Evolutionary conservation across 176 grass and related monocot genomes (phyloP), one percentile per base, ranked within the genome.

Genomic region (Aegilops umbellulata): DNA sequence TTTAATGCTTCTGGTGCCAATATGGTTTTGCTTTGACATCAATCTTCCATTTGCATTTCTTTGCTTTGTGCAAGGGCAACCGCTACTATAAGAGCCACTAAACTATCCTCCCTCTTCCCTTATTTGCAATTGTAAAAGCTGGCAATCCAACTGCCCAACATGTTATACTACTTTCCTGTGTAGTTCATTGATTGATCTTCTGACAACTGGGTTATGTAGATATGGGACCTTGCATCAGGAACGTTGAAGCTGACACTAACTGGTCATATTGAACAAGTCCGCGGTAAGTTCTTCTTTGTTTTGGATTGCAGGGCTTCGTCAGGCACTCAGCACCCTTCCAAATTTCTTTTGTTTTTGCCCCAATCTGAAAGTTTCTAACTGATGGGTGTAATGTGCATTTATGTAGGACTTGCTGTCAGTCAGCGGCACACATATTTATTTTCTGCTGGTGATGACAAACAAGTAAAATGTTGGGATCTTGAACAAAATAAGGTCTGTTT

Each of bases 381-480:
- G n/a, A 84, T 67, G 46, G 70, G 69, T 87, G 36, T 65, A 81
- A 69, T 70, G 5, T 19, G 29, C 36, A 34, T 84, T 90, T 53
- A 66, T 84, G 70, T 90, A 99, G 97, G 97, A 66, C 94, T 99
- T 93, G 97, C 94, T 62, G 97, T 96, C 84, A 96, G 94, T 86
- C 92, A 96, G 60, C 82, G 84, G 8, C 94, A 99, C 55, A 99
- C 97, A 22, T 99, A 99, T 84, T 87, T 99, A 81, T 99, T 99
- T 91, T 99, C 97, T 69, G 97, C 97, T 91, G 97, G 97, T 76
- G 97, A 96, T 92, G 97, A 99, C 80, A 99, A 99, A 84, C 97
- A 99, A 99, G 97, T 99, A 42, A 99, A 99, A 82, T 99, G 97
- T 80, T 99, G 97, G 97, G 97, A 99, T 65, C 97, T 99, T 88